Conservation (phyloP, 495 filamentous ascomycete genomes). For the Aspergillus nidulans region DNA sequence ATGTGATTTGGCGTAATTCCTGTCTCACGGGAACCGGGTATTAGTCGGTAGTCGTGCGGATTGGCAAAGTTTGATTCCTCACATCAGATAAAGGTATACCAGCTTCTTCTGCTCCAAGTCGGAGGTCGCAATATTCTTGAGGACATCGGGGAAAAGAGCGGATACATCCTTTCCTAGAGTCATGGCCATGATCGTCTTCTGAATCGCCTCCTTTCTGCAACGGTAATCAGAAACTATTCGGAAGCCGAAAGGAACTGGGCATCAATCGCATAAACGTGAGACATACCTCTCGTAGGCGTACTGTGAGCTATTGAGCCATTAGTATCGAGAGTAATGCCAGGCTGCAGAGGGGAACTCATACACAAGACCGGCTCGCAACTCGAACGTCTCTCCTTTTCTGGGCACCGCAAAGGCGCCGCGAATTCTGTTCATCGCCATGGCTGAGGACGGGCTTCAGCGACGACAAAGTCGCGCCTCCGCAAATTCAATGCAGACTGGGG, state of each 20-base stretch:
- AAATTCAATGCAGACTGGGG: conserved; percentile 19
- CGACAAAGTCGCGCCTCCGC: conserved; percentile 49
- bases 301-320: conserved; percentile 60
- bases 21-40: conserved; percentile 27
- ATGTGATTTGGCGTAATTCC: conserved; percentile 99
- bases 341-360: conserved; percentile 33
- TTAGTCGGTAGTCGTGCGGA: conserved; percentile 8
- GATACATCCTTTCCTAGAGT: conserved; percentile 98
- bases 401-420: conserved; percentile 88
- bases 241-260: not conserved
- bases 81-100: conserved; percentile 98
- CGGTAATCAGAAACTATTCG: conserved; percentile 24
- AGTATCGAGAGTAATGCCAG: conserved; percentile 19
- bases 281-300: conserved; percentile 91
- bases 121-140: conserved; percentile 95
- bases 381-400: conserved; percentile 96
- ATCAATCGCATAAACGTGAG: not conserved
- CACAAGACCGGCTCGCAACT: conserved; percentile 93
- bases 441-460: conserved; percentile 35
- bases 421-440: conserved; percentile 94
- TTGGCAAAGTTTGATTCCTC: conserved; percentile 24
- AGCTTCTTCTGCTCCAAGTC: conserved; percentile 99
- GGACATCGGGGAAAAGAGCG: conserved; percentile 91
- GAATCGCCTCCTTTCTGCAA: conserved; percentile 88
- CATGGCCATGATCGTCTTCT: conserved; percentile 99